Evolutionary conservation across 176 grass and related monocot genomes (phyloP).

Genomic region (barley (Hordeum vulgare)): MorexV3_pseudomolecules_assembly NC_058522.1:35262853-35263352

Average conservation of each 20-base stretch:
- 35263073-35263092: slow-evolving; percentile 13
- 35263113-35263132: not conserved
- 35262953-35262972: slow-evolving; percentile 1
- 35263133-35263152: not conserved
- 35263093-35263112: not conserved
- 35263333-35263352: slow-evolving; percentile 30
- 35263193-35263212: not conserved
- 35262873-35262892: slow-evolving; percentile 22
- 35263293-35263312: slow-evolving; percentile 82
- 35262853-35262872: slow-evolving; percentile 40
- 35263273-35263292: slow-evolving; percentile 63
- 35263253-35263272: slow-evolving; percentile 47
- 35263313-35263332: slow-evolving; percentile 52
- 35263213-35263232: not conserved
- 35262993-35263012: not conserved
- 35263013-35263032: not conserved
- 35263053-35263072: not conserved
- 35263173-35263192: not conserved
- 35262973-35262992: not conserved
- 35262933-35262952: not conserved
- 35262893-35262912: not conserved
- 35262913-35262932: not conserved
- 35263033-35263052: slow-evolving; percentile 8
- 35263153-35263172: slow-evolving; percentile 1
- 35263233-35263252: not conserved